These are phyloP conservation scores for Lachnellula subtilissima DNA, from an alignment of 2,329 filamentous ascomycete species.

Conservation along the genomic window DNA sequence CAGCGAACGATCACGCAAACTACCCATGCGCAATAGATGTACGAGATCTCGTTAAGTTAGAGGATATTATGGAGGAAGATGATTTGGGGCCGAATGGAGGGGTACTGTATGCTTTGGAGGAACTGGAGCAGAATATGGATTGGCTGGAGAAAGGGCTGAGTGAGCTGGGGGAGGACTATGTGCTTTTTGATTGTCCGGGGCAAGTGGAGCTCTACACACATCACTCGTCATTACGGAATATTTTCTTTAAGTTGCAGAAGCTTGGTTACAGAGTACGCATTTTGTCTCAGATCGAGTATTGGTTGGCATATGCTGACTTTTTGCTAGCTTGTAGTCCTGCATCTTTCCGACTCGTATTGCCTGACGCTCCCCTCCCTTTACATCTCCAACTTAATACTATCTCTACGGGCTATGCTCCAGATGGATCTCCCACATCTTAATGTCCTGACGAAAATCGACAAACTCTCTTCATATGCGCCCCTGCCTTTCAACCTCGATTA, in stretches of 20 bases:
- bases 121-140: conserved; percentile 88
- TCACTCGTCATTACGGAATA: conserved; percentile 84
- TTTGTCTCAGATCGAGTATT: conserved; percentile 12
- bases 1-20: conserved; percentile 87
- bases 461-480: conserved; percentile 75
- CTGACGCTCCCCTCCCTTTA: conserved; percentile 91
- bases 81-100: conserved; percentile 88
- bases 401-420: conserved; percentile 93
- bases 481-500: conserved; percentile 94
- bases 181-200: conserved; percentile 93
- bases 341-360: conserved; percentile 91
- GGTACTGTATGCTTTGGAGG: conserved; percentile 88
- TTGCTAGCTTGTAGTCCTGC: conserved; percentile 78
- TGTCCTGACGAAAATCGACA: conserved; percentile 96
- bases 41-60: conserved; percentile 78
- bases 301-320: conserved; percentile 22
- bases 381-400: conserved; percentile 88
- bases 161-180: conserved; percentile 79
- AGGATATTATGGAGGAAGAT: conserved; percentile 92
- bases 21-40: conserved; percentile 91
- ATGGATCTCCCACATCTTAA: conserved; percentile 97
- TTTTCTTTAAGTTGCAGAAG: conserved; percentile 88
- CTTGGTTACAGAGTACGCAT: conserved; percentile 77
- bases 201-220: conserved; percentile 98
- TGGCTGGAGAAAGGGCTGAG: conserved; percentile 83